Evolutionary conservation across 257 asterid genomes (phyloP), one percentile per base, ranked within the genome.

Genomic region (Datura wrightii): DNA sequence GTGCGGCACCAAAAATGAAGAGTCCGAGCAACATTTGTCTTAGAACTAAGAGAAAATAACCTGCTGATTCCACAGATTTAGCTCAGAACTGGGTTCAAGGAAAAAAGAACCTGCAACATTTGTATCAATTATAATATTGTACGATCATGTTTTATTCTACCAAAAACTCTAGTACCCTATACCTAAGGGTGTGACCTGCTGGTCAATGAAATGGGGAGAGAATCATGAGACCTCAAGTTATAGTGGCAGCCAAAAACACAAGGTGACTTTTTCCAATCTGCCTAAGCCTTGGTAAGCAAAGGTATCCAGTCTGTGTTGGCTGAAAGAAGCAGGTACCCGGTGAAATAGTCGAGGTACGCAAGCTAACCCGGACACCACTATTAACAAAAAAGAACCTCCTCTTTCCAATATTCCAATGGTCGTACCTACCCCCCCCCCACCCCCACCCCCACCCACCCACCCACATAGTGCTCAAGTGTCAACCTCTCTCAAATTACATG

Each of bases 401-500:
- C 3, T 65, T 65, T 13, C 72, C 72, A 34, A 34, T 63, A 63
- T 63, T 69, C 39, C 79, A 42, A 31, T 9, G 42, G 54, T 70
- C 55, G 9, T 41, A 44, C 53, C 55, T 70, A 70, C 72, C 10
- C 11, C 18, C 11, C 18, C 31, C 31, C 31, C 31, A 24, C 31
- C 31, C 31, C 31, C 31, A 24, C 31, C 31, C 31, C 31, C n/a
- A n/a, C n/a, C n/a, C n/a, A n/a, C n/a, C n/a, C n/a, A n/a, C n/a
- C 71, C 16, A 56, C 31, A 5, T 31, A 31, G 4, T 63, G 39
- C 71, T 63, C 71, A 5, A 63, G 71, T 63, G 44, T 11, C 71
- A 63, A 63, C 79, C 54, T 42, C 15, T 70, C 55, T 70, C 55
- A 70, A 8, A 70, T 70, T 42, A 42, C 16, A 70, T 70, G 53